Evolutionary conservation across 2,329 filamentous ascomycete genomes (phyloP).

Genomic region (Trichoderma guizhouense): DNA sequence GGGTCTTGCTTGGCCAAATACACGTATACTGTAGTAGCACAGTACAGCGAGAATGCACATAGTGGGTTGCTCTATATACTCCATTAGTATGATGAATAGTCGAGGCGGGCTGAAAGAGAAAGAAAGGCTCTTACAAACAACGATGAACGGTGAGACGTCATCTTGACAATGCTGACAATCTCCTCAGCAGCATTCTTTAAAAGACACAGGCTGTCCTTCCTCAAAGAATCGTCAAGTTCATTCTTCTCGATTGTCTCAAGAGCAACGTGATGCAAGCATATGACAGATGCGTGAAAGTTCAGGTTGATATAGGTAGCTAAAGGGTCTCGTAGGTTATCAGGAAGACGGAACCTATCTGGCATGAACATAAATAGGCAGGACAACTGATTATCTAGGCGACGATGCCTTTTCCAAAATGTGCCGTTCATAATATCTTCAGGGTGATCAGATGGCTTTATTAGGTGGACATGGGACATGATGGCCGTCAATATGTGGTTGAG

Average conservation of each 20-base stretch:
- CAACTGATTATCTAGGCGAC: conserved; percentile 75
- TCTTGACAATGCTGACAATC: conserved; percentile 77
- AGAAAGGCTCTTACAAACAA: conserved; percentile 53
- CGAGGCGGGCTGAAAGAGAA: neutral
- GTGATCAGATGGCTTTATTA: conserved; percentile 63
- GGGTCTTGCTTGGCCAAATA: conserved; percentile 69
- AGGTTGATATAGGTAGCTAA: conserved; percentile 81
- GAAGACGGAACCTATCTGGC: conserved; percentile 70
- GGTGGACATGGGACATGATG: conserved; percentile 80
- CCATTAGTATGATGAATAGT: neutral
- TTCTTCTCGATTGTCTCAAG: conserved; percentile 78
- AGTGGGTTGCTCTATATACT: conserved; percentile 33
- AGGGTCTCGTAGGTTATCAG: conserved; percentile 63
- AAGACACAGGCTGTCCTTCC: conserved; percentile 67
- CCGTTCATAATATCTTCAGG: conserved; percentile 74
- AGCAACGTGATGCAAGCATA: conserved; percentile 85
- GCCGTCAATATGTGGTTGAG: conserved; percentile 76
- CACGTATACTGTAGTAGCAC: conserved; percentile 78
- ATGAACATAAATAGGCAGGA: conserved; percentile 75
- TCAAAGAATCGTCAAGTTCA: conserved; percentile 60
- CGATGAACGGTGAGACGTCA: conserved; percentile 68
- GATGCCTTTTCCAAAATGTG: conserved; percentile 81
- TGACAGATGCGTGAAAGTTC: conserved; percentile 81
- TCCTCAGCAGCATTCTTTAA: conserved; percentile 79
- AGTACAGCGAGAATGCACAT: conserved; percentile 74